Base-by-base conservation (phyloP, 306 rosid species). In the Cucumis hystrix region DNA sequence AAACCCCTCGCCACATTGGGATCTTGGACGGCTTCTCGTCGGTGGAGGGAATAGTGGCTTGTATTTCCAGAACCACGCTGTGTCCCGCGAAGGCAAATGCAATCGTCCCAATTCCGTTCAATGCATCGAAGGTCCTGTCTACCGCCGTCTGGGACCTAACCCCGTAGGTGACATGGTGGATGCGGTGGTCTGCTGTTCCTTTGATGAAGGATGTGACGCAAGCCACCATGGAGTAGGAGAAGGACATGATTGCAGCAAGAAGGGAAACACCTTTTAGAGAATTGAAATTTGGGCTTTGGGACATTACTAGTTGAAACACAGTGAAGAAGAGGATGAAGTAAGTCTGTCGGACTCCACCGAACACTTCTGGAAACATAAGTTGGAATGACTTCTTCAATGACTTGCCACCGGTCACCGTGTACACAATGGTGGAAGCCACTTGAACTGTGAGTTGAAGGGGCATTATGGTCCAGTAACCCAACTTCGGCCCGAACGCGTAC, bases 1-100 rank as follows among this genome's bases (percentile, higher is more conserved):
- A 3, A 3, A 84, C 89, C 4, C 97, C 97, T 35, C 73, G 28
- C 97, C 97, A 91, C 97, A 91, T 91, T 1, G 92, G 92, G 43
- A 51, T 25, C 35, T 85, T 89, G 1, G 97, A 91, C 8, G 93
- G 88, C 4, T 1, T 77, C 16, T 89, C 85, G 21, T 78, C 74
- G 0, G 92, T 82, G 8, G 93, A 89, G 4, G 97, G 97, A 9
- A 91, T 76, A 5, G 97, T 91, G 6, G 97, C 97, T 80, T 91
- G 97, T 75, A 91, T 89, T 75, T 91, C 97, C 8, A 86, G 15
- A 4, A 33, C 85, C 47, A 91, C 97, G 18, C 92, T 86, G 10
- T 91, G 97, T 1, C 91, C 97, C 0, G 97, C 97, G 70, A 85
- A 91, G 0, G 93, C 93, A 71, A 91, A 89, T 2, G 96, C 96